Evolutionary conservation across 1,284 basidiomycete species (phyloP), one percentile per base, ranked within the genome.

Genomic region (Xerocomus amazonicus): DNA sequence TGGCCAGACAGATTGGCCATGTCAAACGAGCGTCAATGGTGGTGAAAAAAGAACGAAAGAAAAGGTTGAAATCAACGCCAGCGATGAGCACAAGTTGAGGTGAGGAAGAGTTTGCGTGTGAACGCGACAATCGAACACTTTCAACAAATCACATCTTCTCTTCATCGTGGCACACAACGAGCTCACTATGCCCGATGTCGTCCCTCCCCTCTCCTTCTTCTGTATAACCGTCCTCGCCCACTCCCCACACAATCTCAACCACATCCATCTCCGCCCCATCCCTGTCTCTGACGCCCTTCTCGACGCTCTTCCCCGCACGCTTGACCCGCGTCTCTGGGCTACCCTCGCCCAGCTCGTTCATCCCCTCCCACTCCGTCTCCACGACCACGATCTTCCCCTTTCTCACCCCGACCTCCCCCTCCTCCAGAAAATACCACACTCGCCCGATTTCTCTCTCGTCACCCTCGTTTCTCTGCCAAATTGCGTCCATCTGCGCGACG

Each of bases 261-360:
- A 55, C 9, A 42, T 69, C 6, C 72, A 69, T 0, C 28, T 46
- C 12, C 56, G 57, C 3, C 65, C 66, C 28, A 16, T 74, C 3
- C 70, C 6, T 62, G 76, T 50, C 60, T 76, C 39, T 64, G 70
- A 43, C 28, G 50, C 50, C n/a, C 47, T 63, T 44, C 44, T 52
- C 43, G 55, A 56, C 50, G 49, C 50, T 12, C 33, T 53, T 41
- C 6, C 37, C 13, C 3, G 50, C 17, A 43, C 52, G 1, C 60
- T 76, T 4, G 78, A 84, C 56, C 83, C 85, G 1, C 70, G 74
- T 10, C 65, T 86, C 10, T 87, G 85, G 84, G 79, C 76, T 0
- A 68, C 74, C 10, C 50, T 89, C 27, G 68, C 77, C 4, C 86
- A 87, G 57, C 56, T 85, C 34, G 84, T 79, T 56, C 63, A 73